Conservation (phyloP, 805 yeast species). For the Hanseniaspora lindneri region DNA sequence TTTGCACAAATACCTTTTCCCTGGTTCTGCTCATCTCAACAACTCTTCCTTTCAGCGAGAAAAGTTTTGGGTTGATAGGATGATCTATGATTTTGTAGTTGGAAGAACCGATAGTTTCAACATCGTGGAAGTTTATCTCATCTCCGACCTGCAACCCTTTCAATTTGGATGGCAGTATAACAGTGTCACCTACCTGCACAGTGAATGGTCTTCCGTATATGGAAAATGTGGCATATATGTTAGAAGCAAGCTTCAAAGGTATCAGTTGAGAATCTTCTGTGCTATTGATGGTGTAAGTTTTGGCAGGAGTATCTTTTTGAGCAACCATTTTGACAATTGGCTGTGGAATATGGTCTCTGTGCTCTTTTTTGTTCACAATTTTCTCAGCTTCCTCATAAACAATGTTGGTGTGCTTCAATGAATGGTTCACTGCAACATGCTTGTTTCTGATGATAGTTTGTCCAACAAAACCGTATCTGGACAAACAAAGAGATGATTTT, state of each 20-base stretch:
- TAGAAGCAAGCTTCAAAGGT: conserved; percentile 48
- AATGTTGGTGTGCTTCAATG: conserved; percentile 4
- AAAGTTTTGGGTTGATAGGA: conserved; percentile 43
- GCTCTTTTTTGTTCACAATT: background rate
- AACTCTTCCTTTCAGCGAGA: conserved; percentile 61
- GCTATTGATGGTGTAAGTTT: background rate
- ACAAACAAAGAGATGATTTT: background rate
- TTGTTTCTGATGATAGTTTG: background rate
- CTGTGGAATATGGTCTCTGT: conserved; percentile 11
- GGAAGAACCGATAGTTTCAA: conserved; percentile 73
- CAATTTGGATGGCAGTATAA: conserved; percentile 67
- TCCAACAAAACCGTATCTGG: background rate
- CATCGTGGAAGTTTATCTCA: conserved; percentile 56
- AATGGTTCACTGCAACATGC: background rate
- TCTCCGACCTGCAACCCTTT: conserved; percentile 77
- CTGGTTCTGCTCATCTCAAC: conserved; percentile 78
- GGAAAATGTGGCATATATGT: conserved; percentile 68
- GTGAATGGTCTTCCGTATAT: conserved; percentile 76
- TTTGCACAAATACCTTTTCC: conserved; percentile 56
- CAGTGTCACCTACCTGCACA: conserved; percentile 81
- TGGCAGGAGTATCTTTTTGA: background rate
- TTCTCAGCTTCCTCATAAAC: background rate
- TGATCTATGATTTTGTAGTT: conserved; percentile 56
- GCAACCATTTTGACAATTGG: conserved; percentile 1
- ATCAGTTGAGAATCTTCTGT: conserved; percentile 7